These are phyloP conservation scores for Tolypocladium pustulatum DNA, from an alignment of 2,329 filamentous ascomycete species.

Conservation along the genomic window DNA sequence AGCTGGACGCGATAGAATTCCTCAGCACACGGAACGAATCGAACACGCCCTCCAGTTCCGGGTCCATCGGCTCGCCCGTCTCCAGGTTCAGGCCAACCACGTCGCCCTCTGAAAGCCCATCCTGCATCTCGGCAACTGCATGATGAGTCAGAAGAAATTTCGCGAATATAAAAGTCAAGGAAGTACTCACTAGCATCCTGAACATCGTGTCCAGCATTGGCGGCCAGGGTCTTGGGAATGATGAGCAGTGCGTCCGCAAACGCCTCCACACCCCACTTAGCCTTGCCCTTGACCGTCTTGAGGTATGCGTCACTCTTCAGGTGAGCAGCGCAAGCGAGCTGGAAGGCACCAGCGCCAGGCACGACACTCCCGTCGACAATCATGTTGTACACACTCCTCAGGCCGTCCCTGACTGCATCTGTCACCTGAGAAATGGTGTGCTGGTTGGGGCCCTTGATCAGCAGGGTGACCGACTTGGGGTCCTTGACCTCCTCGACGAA, in stretches of 20 bases:
- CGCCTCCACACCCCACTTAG: constrained; percentile 88
- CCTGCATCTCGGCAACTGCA: constrained; percentile 73
- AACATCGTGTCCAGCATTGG: constrained; percentile 92
- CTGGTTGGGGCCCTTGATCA: constrained; percentile 96
- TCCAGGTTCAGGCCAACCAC: constrained; percentile 77
- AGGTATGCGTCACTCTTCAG: constrained; percentile 77
- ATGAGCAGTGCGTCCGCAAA: constrained; percentile 92
- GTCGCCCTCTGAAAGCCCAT: constrained; percentile 76
- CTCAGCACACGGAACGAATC: constrained; percentile 93
- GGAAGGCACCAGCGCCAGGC: constrained; percentile 89
- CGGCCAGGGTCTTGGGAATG: constrained; percentile 94
- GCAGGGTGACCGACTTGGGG: constrained; percentile 90
- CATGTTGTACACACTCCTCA: constrained; percentile 97
- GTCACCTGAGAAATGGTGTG: constrained; percentile 97
- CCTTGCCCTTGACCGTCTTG: constrained; percentile 93
- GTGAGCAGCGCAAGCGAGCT: constrained; percentile 83
- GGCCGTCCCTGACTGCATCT: constrained; percentile 87
- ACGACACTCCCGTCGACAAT: constrained; percentile 97
- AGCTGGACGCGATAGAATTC: constrained; percentile 87
- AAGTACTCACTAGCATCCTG: constrained; percentile 75
- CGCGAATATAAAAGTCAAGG: background rate
- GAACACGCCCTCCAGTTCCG: constrained; percentile 81
- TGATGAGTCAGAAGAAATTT: constrained; percentile 6
- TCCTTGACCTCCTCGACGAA: constrained; percentile 99
- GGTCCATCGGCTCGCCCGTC: constrained; percentile 90